phyloP scores from a whole-genome alignment of 106 monocot species.

The Alisma plantagoaquatica region DNA sequence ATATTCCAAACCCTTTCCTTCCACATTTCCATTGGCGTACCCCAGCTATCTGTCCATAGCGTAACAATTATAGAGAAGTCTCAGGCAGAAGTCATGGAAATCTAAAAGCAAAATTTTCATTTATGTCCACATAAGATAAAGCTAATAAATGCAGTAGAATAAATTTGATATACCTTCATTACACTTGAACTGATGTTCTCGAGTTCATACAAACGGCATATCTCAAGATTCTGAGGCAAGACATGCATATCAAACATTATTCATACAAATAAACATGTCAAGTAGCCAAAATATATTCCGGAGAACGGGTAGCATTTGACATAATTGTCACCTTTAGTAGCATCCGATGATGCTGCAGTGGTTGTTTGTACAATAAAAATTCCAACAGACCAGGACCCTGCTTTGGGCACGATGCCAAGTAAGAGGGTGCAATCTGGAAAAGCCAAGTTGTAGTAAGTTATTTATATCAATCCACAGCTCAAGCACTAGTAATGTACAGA shows the following conservation, averaged over 20 bases:
- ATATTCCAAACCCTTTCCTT: conserved; percentile 76
- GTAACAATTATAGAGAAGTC: no score
- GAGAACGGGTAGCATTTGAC: no score
- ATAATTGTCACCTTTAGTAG: conserved; percentile 68
- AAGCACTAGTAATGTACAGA: no score
- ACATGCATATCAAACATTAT: no score
- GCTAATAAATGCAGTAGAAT: no score
- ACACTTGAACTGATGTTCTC: conserved; percentile 55
- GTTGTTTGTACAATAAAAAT: conserved; percentile 59
- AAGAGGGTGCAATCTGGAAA: conserved; percentile 85
- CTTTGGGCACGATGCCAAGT: conserved; percentile 79
- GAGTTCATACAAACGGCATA: conserved; percentile 88
- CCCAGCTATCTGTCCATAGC: conserved; percentile 74
- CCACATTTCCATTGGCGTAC: conserved; percentile 96
- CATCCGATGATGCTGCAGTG: conserved; percentile 47
- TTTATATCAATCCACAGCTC: no score
- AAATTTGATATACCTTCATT: conserved; percentile 67
- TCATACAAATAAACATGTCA: no score
- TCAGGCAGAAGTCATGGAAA: no score
- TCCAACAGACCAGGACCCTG: conserved; percentile 86
- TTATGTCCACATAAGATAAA: no score
- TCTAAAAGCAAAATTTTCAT: no score
- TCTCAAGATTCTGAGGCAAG: conserved; percentile 65
- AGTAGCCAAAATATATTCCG: no score
- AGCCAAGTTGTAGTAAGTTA: no score